phyloP scores from a whole-genome alignment of 225 moss, liverwort and hornwort genomes.

The Anthoceros angustus region DNA sequence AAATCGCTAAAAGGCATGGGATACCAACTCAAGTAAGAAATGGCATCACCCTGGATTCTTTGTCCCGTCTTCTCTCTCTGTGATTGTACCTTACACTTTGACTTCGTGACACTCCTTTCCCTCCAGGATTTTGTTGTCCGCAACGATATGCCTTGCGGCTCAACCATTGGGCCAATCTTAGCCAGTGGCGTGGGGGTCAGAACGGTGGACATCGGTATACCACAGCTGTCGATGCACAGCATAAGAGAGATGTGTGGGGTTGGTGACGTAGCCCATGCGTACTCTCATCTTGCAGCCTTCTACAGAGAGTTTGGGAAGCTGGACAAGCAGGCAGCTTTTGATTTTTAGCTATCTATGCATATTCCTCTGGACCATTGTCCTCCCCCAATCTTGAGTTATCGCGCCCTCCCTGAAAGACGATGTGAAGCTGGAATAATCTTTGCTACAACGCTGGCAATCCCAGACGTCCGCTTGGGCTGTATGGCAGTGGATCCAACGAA shows the following conservation, averaged over 20 bases:
- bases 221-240: constrained; percentile 96
- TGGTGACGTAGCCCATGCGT: constrained; percentile 70
- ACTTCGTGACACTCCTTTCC: constrained; percentile 3
- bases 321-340: constrained; percentile 12
- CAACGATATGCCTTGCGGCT: constrained; percentile 89
- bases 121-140: constrained; percentile 75
- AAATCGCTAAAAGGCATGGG: constrained; percentile 48
- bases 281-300: constrained; percentile 68
- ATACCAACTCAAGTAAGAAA: constrained; percentile 62
- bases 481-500: neutral
- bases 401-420: too few species aligned
- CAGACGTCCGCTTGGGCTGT: neutral
- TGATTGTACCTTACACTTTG: neutral
- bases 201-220: constrained; percentile 87
- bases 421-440: too few species aligned
- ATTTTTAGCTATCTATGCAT: too few species aligned
- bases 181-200: constrained; percentile 86
- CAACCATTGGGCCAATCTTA: constrained; percentile 95
- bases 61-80: neutral
- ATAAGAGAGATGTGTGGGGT: constrained; percentile 96
- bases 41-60: neutral
- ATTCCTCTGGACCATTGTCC: too few species aligned
- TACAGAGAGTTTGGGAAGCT: constrained; percentile 68
- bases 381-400: too few species aligned
- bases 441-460: neutral